Conservation (phyloP, 2,329 filamentous ascomycete genomes). For the Zymoseptoria passerinii region DNA sequence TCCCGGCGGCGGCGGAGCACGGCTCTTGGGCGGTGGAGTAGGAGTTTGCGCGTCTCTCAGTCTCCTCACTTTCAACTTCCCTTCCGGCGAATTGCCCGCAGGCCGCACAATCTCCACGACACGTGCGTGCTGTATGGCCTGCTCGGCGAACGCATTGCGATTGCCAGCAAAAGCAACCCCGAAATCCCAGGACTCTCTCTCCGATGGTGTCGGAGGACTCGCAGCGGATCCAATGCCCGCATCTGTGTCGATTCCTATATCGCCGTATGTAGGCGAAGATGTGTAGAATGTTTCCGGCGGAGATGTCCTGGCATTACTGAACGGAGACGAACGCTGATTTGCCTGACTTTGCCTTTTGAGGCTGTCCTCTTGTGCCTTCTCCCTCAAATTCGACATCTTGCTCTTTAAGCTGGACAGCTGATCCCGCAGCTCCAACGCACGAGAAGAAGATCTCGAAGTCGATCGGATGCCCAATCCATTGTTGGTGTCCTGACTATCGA, state of each 20-base stretch:
- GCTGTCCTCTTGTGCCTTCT: constrained; percentile 70
- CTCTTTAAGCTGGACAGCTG: constrained; percentile 81
- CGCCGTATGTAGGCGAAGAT: constrained; percentile 12
- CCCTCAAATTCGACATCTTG: constrained; percentile 70
- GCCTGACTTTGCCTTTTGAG: constrained; percentile 69
- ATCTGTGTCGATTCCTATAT: constrained; percentile 14
- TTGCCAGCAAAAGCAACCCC: constrained; percentile 9
- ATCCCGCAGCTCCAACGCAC: constrained; percentile 65
- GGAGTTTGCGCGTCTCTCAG: neutral
- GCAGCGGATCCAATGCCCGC: constrained; percentile 18
- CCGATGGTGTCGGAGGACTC: constrained; percentile 10
- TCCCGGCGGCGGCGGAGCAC: constrained; percentile 15
- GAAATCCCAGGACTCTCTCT: constrained; percentile 10
- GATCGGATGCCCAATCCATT: constrained; percentile 47
- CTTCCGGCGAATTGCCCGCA: constrained; percentile 5
- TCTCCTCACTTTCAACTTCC: constrained; percentile 9
- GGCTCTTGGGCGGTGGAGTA: neutral
- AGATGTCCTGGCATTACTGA: constrained; percentile 53
- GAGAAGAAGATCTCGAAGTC: constrained; percentile 63
- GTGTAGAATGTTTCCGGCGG: constrained; percentile 27
- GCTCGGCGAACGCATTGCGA: constrained; percentile 23
- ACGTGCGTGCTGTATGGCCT: constrained; percentile 12
- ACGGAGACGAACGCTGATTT: constrained; percentile 56
- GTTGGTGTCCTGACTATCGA: constrained; percentile 6
- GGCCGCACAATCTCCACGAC: constrained; percentile 6